Evolutionary conservation across 495 filamentous ascomycete genomes (phyloP).

Genomic region (Penicillium alfredii): DNA sequence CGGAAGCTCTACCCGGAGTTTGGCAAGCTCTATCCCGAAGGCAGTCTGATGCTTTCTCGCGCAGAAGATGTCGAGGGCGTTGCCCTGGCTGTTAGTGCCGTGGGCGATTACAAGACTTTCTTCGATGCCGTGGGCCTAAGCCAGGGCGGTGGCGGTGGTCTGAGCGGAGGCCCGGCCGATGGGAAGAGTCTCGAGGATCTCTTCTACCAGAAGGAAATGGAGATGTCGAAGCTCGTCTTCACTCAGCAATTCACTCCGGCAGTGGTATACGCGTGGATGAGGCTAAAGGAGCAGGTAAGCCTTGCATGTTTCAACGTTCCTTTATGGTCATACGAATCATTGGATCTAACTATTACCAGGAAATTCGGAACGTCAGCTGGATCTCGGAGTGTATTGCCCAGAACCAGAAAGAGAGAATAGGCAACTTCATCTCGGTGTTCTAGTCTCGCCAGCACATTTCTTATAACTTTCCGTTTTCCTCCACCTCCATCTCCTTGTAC

Average conservation of each 20-base stretch:
- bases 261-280: conserved; percentile 97
- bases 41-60: conserved; percentile 87
- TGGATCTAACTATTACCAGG: conserved; percentile 48
- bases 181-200: conserved; percentile 92
- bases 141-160: conserved; percentile 70
- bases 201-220: conserved; percentile 99
- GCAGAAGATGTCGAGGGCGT: conserved; percentile 95
- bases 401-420: conserved; percentile 98
- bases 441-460: conserved; percentile 28
- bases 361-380: conserved; percentile 99
- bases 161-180: conserved; percentile 70
- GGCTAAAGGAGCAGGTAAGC: conserved; percentile 90
- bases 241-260: conserved; percentile 94
- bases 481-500: conserved; percentile 9
- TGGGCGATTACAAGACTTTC: conserved; percentile 85
- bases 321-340: background rate
- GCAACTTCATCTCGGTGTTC: conserved; percentile 98
- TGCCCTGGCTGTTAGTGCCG: conserved; percentile 82
- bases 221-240: conserved; percentile 89
- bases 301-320: too few relatives aligned
- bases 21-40: conserved; percentile 86
- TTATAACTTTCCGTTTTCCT: conserved; percentile 10
- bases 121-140: conserved; percentile 88
- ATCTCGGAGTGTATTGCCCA: conserved; percentile 99
- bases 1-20: conserved; percentile 95